These are phyloP conservation scores for Phytophthora syringae DNA, from an alignment of 352 stramenopile genomes.

Conservation along the genomic window DNA sequence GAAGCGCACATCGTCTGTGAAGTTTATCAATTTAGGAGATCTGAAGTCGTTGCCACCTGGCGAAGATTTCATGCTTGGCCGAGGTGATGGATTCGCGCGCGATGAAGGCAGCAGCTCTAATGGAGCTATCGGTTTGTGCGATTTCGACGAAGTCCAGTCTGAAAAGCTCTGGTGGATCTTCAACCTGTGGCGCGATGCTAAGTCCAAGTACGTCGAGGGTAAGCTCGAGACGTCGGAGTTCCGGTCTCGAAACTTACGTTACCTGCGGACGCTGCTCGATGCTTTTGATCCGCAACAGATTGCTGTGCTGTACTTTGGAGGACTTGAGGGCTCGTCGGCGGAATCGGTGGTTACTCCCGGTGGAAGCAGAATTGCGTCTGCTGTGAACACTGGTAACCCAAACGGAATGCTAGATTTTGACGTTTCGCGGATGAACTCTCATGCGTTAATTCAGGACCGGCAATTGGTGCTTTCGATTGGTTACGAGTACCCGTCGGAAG, in stretches of 20 bases:
- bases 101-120: conserved; percentile 63
- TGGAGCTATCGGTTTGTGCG: conserved; percentile 67
- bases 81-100: conserved; percentile 36
- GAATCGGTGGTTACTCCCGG: conserved; percentile 35
- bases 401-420: conserved; percentile 78
- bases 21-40: conserved; percentile 72
- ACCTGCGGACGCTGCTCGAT: conserved; percentile 71
- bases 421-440: conserved; percentile 76
- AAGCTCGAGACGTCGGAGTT: conserved; percentile 78
- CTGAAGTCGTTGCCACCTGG: conserved; percentile 47
- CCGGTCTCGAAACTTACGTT: conserved; percentile 72
- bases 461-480: conserved; percentile 73
- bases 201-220: conserved; percentile 71
- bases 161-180: conserved; percentile 88
- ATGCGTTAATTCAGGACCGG: conserved; percentile 77
- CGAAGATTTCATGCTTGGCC: conserved; percentile 35
- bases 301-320: conserved; percentile 66
- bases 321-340: conserved; percentile 25
- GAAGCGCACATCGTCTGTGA: conserved; percentile 44
- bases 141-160: conserved; percentile 85
- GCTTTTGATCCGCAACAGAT: conserved; percentile 85
- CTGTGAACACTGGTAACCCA: conserved; percentile 32
- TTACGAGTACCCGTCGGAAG: conserved; percentile 45
- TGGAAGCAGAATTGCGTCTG: conserved; percentile 23
- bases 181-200: conserved; percentile 68